Conservation (phyloP, 345 rosid genomes). For the Eucalyptus tenuipes region DNA sequence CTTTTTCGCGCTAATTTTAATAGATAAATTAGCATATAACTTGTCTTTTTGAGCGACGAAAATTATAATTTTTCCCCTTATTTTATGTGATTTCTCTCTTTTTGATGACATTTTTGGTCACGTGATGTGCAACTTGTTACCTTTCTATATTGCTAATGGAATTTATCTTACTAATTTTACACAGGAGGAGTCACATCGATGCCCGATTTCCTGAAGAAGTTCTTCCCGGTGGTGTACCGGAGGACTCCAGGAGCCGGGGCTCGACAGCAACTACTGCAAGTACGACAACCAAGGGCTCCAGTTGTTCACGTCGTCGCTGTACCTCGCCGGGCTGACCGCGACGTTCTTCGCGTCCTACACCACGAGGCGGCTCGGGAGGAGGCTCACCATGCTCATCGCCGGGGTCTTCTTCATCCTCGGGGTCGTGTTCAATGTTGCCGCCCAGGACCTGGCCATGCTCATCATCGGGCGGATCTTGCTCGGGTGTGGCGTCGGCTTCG, state of each 20-base stretch:
- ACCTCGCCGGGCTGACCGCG: constrained; percentile 76
- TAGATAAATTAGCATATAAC: background rate
- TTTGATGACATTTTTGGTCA: background rate
- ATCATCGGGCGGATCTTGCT: constrained; percentile 79
- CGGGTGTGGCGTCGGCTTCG: constrained; percentile 93
- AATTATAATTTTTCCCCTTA: background rate
- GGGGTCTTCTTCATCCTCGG: constrained; percentile 72
- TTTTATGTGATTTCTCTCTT: background rate
- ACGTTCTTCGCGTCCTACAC: constrained; percentile 97
- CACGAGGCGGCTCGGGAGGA: constrained; percentile 65
- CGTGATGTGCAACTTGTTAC: background rate
- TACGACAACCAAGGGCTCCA: constrained; percentile 89
- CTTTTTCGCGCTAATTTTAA: background rate
- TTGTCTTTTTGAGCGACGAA: background rate
- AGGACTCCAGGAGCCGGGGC: constrained; percentile 6
- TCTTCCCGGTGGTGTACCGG: constrained; percentile 65
- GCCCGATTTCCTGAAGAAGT: constrained; percentile 72
- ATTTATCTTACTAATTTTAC: background rate
- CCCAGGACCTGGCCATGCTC: constrained; percentile 81
- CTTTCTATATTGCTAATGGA: background rate
- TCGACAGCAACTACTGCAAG: constrained; percentile 74
- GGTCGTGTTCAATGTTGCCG: constrained; percentile 56
- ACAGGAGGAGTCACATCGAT: constrained; percentile 89
- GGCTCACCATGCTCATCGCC: constrained; percentile 83
- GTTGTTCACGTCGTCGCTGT: constrained; percentile 87